Evolutionary conservation across 495 filamentous ascomycete genomes (phyloP).

Genomic region (Pyrenopolyporus hunteri): DNA sequence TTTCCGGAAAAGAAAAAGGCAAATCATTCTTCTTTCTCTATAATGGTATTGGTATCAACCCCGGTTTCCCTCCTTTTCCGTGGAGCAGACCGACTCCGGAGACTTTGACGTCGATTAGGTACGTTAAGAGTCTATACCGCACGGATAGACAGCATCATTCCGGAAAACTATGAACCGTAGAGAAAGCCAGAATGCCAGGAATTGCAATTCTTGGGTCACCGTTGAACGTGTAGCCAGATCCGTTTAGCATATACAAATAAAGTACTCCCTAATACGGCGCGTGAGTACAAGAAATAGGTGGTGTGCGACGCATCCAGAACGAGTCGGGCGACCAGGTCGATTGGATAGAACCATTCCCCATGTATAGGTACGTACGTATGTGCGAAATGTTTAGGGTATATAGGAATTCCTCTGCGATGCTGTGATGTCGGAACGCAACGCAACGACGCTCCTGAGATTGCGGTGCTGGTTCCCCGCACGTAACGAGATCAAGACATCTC

Average conservation of each 20-base stretch:
- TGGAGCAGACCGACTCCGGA: conserved; percentile 26
- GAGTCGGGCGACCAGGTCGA: neutral
- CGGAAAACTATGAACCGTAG: conserved; percentile 18
- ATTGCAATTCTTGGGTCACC: no score
- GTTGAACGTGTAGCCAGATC: conserved; percentile 5
- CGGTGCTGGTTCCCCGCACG: no score
- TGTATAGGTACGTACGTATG: no score
- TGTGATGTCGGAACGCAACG: conserved; percentile 25
- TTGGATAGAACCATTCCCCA: neutral
- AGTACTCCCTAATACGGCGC: conserved; percentile 3
- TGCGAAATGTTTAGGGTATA: no score
- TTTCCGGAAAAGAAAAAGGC: conserved; percentile 7
- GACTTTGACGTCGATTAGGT: conserved; percentile 15
- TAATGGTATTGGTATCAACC: conserved; percentile 31
- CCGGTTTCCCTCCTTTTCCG: conserved; percentile 19
- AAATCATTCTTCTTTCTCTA: conserved; percentile 12
- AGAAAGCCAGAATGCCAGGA: neutral
- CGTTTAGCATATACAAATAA: conserved; percentile 12
- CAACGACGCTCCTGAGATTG: conserved; percentile 28
- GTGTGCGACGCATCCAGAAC: conserved; percentile 7
- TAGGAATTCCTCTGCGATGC: no score
- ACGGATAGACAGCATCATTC: conserved; percentile 17
- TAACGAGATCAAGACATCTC: no score
- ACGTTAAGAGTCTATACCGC: conserved; percentile 22
- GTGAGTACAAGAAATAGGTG: conserved; percentile 7